These are phyloP conservation scores for Effrenium voratum DNA, from an alignment of 73 alveolate genomes.

Conservation along the genomic window DNA sequence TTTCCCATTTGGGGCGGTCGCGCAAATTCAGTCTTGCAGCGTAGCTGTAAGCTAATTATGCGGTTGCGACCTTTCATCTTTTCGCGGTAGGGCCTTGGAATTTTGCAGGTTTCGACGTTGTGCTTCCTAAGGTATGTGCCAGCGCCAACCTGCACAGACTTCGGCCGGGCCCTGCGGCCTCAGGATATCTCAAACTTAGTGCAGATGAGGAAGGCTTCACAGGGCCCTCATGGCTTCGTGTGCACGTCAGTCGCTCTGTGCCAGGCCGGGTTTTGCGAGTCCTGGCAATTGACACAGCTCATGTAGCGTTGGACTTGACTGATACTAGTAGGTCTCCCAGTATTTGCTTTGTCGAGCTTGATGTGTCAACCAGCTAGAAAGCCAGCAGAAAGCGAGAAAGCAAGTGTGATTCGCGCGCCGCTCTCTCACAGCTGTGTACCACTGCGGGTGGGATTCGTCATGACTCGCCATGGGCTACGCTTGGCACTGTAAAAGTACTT, in stretches of 20 bases:
- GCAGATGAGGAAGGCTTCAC: conserved; percentile 38
- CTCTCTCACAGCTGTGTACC: no score
- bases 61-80: background rate
- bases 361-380: background rate
- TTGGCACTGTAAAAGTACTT: no score
- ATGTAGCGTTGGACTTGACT: background rate
- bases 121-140: conserved; percentile 6
- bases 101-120: background rate
- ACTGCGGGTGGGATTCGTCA: no score
- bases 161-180: background rate
- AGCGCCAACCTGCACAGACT: conserved; percentile 50
- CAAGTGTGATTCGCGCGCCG: no score
- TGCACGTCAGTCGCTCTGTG: conserved; percentile 45
- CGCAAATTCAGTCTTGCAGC: no score
- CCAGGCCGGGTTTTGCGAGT: background rate
- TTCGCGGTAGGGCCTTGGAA: background rate
- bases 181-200: background rate
- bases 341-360: background rate
- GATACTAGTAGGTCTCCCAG: background rate
- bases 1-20: no score
- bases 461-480: no score
- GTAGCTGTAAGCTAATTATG: no score
- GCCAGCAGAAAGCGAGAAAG: background rate
- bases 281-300: background rate
- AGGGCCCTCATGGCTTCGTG: conserved; percentile 42